Evolutionary conservation across 352 stramenopile species (phyloP), one percentile per base, ranked within the genome.

Genomic region (Phytophthora quininea): DNA sequence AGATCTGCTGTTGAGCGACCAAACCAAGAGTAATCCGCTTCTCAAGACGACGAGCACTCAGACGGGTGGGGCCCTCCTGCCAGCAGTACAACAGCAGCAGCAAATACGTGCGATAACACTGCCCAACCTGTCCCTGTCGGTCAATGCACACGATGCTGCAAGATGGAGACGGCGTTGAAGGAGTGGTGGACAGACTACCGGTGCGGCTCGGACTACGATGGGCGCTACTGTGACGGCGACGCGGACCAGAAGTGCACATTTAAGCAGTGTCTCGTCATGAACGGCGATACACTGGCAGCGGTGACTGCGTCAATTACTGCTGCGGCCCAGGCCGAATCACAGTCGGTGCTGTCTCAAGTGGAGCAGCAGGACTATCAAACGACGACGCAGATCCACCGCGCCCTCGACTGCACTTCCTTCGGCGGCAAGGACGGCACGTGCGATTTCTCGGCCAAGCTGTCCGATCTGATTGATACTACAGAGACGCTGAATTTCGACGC

Each of bases 111-210:
- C 30, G 65, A 68, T 27, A 72, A 84, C 15, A 75, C 72, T 27
- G 60, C 46, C 3, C 51, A 64, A 1, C 80, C 80, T 2, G 74
- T 88, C 7, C 48, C 58, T 6, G n/a, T 51, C 0, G 64, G 67
- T 0, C 64, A 73, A 37, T 91, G 83, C 69, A 77, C 67, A 14
- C 67, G 80, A 8, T 91, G 83, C 66, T 82, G 69, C 35, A 69
- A 77, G 54, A 76, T 88, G 61, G 58, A 62, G 9, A 84, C 76
- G 0, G 57, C 63, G 30, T 49, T 94, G 31, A 73, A 79, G 33
- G 86, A 94, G 58, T 78, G 66, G 47, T 92, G 80, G 82, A 74
- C 69, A n/a, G 72, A 90, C 61, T 94, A 88, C 68, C 78, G 69
- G 42, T 94, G 86, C 45, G 70, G 69, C 29, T 73, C 62, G 19